Conservation (phyloP, 495 filamentous ascomycete species). For the Umbilicaria muhlenbergii region DNA sequence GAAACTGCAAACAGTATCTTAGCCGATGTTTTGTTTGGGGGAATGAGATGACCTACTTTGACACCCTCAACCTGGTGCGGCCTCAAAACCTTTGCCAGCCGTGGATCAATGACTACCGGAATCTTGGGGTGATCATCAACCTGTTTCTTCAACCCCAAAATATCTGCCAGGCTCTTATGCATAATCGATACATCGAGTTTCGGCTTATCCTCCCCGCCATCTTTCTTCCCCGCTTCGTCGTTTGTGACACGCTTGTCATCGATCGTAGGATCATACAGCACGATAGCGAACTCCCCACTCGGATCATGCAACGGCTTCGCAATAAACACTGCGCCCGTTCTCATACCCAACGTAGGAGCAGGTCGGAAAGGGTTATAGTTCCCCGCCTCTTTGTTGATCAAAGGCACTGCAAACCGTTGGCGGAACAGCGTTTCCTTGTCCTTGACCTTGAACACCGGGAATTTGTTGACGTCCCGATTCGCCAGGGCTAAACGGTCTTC, state of each 20-base stretch:
- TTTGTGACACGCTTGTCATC: conserved; percentile 48
- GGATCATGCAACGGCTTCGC: conserved; percentile 90
- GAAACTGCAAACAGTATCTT: conserved; percentile 36
- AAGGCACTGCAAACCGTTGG: conserved; percentile 68
- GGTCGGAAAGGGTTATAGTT: conserved; percentile 63
- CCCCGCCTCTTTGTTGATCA: conserved; percentile 61
- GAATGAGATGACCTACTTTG: conserved; percentile 34
- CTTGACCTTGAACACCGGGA: conserved; percentile 77
- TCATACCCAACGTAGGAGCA: conserved; percentile 73
- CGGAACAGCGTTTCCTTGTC: conserved; percentile 73
- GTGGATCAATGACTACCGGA: conserved; percentile 92
- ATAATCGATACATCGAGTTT: conserved; percentile 68
- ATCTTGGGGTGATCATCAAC: conserved; percentile 72
- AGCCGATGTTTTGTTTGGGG: not conserved
- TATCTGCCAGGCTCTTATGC: conserved; percentile 91
- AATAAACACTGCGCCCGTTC: conserved; percentile 70
- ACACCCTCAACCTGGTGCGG: conserved; percentile 98
- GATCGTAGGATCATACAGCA: conserved; percentile 87
- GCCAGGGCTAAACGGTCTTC: conserved; percentile 75
- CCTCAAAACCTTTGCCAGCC: conserved; percentile 75
- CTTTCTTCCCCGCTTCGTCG: conserved; percentile 34
- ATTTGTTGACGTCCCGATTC: conserved; percentile 77
- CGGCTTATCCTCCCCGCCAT: conserved; percentile 31
- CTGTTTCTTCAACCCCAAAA: conserved; percentile 85
- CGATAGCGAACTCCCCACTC: conserved; percentile 89